Evolutionary conservation across 176 grass and related monocot species (phyloP).

Genomic region (Oryza brachyantha): DNA sequence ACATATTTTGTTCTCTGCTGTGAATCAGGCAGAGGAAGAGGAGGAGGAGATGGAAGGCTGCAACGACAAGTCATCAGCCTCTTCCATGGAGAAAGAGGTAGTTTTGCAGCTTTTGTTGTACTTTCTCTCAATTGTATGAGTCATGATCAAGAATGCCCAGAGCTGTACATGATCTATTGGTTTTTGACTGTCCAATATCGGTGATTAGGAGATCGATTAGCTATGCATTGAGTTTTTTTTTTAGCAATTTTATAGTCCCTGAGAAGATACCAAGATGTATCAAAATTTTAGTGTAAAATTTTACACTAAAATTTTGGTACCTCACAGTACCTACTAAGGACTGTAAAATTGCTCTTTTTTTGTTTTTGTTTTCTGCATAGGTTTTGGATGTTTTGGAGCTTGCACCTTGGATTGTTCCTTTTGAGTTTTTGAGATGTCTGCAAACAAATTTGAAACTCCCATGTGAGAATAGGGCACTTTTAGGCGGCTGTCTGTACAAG

Average conservation of each 20-base stretch:
- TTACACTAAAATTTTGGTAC: no score
- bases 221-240: no score
- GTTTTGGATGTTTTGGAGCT: background rate
- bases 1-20: conserved; percentile 12
- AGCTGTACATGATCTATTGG: background rate
- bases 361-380: no score
- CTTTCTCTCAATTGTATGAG: background rate
- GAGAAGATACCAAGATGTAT: no score
- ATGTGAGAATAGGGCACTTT: background rate
- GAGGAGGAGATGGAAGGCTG: conserved; percentile 51
- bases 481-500: background rate
- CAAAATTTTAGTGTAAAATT: no score
- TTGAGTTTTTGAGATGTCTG: background rate
- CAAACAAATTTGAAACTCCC: background rate
- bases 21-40: conserved; percentile 28
- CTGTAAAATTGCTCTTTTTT: no score
- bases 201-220: background rate
- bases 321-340: no score
- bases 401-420: background rate
- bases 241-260: no score
- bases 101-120: background rate
- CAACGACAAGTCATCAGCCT: conserved; percentile 30
- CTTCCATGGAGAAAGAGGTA: conserved; percentile 44
- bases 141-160: background rate
- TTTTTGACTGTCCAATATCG: background rate